Conservation (phyloP, 768 basidiomycete species). For the Asterophora parasitica region DNA sequence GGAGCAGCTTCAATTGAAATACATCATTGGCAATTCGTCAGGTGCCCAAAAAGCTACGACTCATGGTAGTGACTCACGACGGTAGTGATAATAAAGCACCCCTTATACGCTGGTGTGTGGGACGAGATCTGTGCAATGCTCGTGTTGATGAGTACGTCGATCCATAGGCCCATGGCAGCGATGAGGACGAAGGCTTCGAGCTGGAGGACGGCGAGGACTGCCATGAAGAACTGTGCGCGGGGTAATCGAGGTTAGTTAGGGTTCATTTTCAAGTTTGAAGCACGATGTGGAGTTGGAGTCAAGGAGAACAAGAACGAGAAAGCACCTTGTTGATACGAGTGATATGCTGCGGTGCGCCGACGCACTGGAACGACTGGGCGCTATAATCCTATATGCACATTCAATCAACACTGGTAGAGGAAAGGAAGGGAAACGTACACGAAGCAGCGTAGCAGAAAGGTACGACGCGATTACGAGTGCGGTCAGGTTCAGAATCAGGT, state of each 20-base stretch:
- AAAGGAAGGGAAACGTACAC: slow-evolving; percentile 23
- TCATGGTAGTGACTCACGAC: slow-evolving; percentile 38
- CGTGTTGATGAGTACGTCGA: slow-evolving; percentile 47
- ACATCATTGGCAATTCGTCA: not conserved
- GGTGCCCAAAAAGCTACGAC: not conserved
- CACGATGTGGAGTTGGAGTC: too few species aligned
- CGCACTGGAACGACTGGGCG: slow-evolving; percentile 42
- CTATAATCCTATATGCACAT: slow-evolving; percentile 41
- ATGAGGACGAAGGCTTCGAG: slow-evolving; percentile 49
- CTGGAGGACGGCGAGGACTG: slow-evolving; percentile 49
- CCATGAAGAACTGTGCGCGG: slow-evolving; percentile 59
- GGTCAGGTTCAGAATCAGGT: slow-evolving; percentile 40
- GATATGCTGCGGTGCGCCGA: slow-evolving; percentile 48
- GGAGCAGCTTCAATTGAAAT: slow-evolving; percentile 22
- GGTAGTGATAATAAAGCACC: slow-evolving; percentile 38
- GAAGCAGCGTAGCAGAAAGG: slow-evolving; percentile 43
- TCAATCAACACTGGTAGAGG: too few species aligned
- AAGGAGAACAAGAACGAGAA: too few species aligned
- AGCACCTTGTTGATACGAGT: slow-evolving; percentile 46
- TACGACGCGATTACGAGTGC: slow-evolving; percentile 37
- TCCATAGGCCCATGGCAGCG: slow-evolving; percentile 50
- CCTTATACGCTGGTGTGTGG: slow-evolving; percentile 39
- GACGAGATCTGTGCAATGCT: slow-evolving; percentile 37
- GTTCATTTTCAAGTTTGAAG: too few species aligned
- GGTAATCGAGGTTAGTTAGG: too few species aligned